Conservation (phyloP, 1,139 yeast species). For the Debaryomyces singareniensis region DNA sequence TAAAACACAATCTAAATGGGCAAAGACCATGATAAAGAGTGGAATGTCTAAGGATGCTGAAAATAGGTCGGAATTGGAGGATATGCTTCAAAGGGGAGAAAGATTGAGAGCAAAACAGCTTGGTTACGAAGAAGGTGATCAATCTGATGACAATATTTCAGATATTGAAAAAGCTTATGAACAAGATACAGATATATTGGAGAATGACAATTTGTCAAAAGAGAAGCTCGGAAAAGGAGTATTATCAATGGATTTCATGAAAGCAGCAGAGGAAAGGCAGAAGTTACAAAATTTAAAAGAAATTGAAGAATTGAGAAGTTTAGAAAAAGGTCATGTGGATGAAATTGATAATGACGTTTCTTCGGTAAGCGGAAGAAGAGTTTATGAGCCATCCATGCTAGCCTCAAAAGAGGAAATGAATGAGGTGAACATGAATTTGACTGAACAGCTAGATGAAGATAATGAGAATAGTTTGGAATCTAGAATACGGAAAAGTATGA, state of each 20-base stretch:
- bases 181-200: conserved; percentile 26
- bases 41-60: conserved; percentile 85
- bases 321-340: conserved; percentile 37
- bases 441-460: conserved; percentile 52
- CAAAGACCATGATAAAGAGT: conserved; percentile 80
- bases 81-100: conserved; percentile 87
- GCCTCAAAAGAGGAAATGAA: conserved; percentile 37
- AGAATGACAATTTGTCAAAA: conserved; percentile 24
- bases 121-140: conserved; percentile 57
- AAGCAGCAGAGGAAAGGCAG: conserved; percentile 68
- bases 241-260: conserved; percentile 91
- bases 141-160: conserved; percentile 40
- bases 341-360: conserved; percentile 23
- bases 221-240: conserved; percentile 74
- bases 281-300: conserved; percentile 49
- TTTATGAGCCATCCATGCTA: conserved; percentile 67
- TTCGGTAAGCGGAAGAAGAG: conserved; percentile 68
- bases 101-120: conserved; percentile 65
- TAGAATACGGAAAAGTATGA: no score
- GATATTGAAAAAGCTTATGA: conserved; percentile 47
- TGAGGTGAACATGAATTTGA: conserved; percentile 31
- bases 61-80: conserved; percentile 85
- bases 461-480: conserved; percentile 41
- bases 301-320: conserved; percentile 42
- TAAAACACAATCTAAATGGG: conserved; percentile 87